Conservation (phyloP, 75 land plant genomes). For the Cupressus sempervirens region DNA sequence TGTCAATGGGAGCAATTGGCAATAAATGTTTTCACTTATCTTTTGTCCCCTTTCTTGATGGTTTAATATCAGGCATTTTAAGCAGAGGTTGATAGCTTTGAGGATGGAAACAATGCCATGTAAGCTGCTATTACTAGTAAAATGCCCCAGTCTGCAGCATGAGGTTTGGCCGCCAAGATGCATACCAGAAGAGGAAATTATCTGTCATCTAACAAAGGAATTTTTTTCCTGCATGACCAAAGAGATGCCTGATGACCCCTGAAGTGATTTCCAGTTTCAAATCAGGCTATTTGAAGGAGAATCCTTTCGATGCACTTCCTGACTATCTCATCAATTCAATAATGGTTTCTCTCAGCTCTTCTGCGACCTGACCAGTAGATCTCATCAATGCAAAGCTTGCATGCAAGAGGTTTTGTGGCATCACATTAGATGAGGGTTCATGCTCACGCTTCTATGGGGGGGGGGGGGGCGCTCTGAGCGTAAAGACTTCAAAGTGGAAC, state of each 20-base stretch:
- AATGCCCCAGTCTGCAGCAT: too few relatives aligned
- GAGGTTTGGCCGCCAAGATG: not conserved
- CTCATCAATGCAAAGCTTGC: slow-evolving; percentile 23
- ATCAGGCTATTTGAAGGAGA: not conserved
- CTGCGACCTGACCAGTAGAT: slow-evolving; percentile 24
- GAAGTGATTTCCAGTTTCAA: not conserved
- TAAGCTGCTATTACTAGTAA: too few relatives aligned
- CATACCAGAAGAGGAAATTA: slow-evolving; percentile 7
- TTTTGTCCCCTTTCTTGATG: too few relatives aligned
- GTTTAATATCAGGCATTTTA: too few relatives aligned
- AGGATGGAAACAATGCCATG: too few relatives aligned
- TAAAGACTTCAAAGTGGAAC: slow-evolving; percentile 20
- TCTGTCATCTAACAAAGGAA: not conserved
- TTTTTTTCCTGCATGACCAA: not conserved
- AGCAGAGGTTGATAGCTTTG: too few relatives aligned
- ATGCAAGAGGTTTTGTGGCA: slow-evolving; percentile 16
- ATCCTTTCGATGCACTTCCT: slow-evolving; percentile 19
- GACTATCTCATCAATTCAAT: slow-evolving; percentile 22
- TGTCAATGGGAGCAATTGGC: too few relatives aligned
- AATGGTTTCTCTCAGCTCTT: slow-evolving; percentile 16
- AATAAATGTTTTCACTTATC: too few relatives aligned
- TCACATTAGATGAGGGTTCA: slow-evolving; percentile 17
- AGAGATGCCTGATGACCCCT: not conserved
- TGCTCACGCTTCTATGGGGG: slow-evolving; percentile 5
- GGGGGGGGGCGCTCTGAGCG: slow-evolving; percentile 16